A percentile compares a stretch with the other conserved stretches of the same genome.
phyloP scores from a whole-genome alignment of 1,284 basidiomycete species.

The Quambalaria eucalypti region DNA sequence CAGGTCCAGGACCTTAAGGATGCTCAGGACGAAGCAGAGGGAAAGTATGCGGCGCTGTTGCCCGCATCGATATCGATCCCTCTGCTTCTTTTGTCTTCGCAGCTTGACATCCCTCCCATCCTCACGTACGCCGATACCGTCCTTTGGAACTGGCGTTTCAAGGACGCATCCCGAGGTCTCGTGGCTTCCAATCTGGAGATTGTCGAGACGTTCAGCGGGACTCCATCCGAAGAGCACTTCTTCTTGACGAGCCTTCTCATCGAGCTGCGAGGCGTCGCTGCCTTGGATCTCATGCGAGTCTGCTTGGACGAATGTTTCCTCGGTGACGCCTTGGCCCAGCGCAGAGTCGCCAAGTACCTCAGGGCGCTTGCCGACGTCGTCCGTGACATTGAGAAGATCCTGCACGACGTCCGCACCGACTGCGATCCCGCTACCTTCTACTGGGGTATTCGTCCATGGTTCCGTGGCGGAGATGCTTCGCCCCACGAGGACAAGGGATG shows the following conservation, averaged over 20 bases:
- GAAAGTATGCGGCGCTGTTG: constrained; percentile 52
- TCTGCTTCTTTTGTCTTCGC: constrained; percentile 58
- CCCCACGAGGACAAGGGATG: constrained; percentile 53
- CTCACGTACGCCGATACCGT: constrained; percentile 89
- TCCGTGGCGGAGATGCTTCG: constrained; percentile 69
- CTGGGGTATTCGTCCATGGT: constrained; percentile 80
- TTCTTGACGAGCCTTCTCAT: constrained; percentile 82
- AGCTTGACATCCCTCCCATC: constrained; percentile 77
- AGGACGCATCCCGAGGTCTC: constrained; percentile 37
- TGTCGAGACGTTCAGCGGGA: constrained; percentile 67
- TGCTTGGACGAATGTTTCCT: constrained; percentile 88
- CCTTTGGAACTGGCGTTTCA: constrained; percentile 73
- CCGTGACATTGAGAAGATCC: constrained; percentile 42
- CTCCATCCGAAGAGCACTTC: constrained; percentile 77
- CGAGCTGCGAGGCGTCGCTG: constrained; percentile 78
- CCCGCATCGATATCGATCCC: constrained; percentile 67
- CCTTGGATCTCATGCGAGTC: constrained; percentile 72
- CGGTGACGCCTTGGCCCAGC: constrained; percentile 65
- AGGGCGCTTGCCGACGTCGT: constrained; percentile 60
- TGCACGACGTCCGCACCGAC: constrained; percentile 56
- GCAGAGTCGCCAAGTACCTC: constrained; percentile 54
- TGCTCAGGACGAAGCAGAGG: constrained; percentile 5
- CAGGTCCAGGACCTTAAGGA: constrained; percentile 13
- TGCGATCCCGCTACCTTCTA: constrained; percentile 77
- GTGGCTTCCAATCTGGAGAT: constrained; percentile 46